A percentile compares a stretch with the other conserved stretches of the same genome.
Evolutionary conservation across 345 rosid genomes (phyloP).

Genomic region (Gossypium australe): DNA sequence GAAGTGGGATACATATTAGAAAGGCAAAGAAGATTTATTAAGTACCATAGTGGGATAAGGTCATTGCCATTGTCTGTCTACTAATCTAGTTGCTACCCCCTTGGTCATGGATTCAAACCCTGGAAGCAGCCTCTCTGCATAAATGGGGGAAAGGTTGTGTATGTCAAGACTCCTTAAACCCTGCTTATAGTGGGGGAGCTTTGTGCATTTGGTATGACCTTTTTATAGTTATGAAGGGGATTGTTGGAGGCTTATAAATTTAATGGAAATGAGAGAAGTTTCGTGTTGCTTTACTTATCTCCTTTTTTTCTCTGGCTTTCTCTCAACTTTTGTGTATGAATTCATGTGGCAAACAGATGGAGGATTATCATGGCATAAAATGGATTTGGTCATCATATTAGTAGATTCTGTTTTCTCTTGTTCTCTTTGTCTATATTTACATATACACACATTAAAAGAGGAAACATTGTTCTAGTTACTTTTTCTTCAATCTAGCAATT

Average conservation of each 20-base stretch:
- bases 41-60: background rate
- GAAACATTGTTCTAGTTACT: background rate
- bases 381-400: background rate
- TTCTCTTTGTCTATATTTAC: background rate
- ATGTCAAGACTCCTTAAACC: background rate
- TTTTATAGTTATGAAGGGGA: background rate
- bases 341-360: background rate
- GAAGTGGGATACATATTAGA: background rate
- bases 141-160: background rate
- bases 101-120: background rate
- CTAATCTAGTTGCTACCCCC: background rate
- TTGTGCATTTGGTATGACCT: too few relatives aligned
- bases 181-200: background rate
- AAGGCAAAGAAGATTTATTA: conserved; percentile 4
- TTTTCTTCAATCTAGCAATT: background rate
- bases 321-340: background rate
- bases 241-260: background rate
- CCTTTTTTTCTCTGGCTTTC: background rate
- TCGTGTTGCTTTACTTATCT: background rate
- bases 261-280: background rate
- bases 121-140: background rate
- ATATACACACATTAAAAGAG: background rate
- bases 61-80: too few relatives aligned
- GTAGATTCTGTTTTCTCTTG: background rate
- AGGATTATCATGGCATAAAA: background rate